Percentiles rank a stretch among this genome's conserved stretches.
Evolutionary conservation across 2,329 filamentous ascomycete genomes (phyloP).

Genomic region (Pyricularia grisea): DNA sequence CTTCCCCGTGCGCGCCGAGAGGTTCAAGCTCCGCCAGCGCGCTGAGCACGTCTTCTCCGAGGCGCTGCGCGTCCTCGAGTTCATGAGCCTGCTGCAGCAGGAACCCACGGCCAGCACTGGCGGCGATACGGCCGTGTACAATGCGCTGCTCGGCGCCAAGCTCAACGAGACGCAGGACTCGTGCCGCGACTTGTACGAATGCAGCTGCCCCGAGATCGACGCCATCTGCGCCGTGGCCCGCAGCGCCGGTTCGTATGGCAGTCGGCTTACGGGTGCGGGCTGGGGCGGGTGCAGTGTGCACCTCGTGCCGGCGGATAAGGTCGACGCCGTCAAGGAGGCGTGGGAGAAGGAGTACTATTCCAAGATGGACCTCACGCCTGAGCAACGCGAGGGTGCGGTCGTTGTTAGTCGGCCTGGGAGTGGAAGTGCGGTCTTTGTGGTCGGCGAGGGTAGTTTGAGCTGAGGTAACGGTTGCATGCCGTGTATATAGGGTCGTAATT

Average conservation of each 20-base stretch:
- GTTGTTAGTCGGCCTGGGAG: slow-evolving; percentile 83
- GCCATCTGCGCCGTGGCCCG: slow-evolving; percentile 73
- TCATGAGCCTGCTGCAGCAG: slow-evolving; percentile 65
- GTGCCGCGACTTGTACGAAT: slow-evolving; percentile 81
- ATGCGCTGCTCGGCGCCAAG: slow-evolving; percentile 64
- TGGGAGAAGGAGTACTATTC: slow-evolving; percentile 77
- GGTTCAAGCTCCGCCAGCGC: slow-evolving; percentile 79
- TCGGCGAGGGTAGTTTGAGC: slow-evolving; percentile 17
- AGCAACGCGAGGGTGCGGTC: slow-evolving; percentile 70
- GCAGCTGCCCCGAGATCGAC: slow-evolving; percentile 88
- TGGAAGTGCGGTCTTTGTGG: slow-evolving; percentile 50
- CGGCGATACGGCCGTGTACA: slow-evolving; percentile 50
- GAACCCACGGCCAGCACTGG: slow-evolving; percentile 27
- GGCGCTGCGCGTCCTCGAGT: slow-evolving; percentile 74
- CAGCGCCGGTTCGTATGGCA: slow-evolving; percentile 72
- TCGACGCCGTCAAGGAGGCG: slow-evolving; percentile 66
- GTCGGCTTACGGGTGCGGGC: slow-evolving; percentile 81
- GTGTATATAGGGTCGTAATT: background rate
- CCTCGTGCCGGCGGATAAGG: slow-evolving; percentile 74
- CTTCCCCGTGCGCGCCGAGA: slow-evolving; percentile 81
- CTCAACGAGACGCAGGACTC: slow-evolving; percentile 87
- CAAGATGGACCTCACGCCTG: slow-evolving; percentile 53
- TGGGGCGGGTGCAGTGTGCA: slow-evolving; percentile 98
- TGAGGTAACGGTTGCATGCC: background rate
- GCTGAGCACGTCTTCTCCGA: slow-evolving; percentile 88